These are phyloP conservation scores for Prosopis cineraria DNA, from an alignment of 306 rosid species.

Conservation along the genomic window DNA sequence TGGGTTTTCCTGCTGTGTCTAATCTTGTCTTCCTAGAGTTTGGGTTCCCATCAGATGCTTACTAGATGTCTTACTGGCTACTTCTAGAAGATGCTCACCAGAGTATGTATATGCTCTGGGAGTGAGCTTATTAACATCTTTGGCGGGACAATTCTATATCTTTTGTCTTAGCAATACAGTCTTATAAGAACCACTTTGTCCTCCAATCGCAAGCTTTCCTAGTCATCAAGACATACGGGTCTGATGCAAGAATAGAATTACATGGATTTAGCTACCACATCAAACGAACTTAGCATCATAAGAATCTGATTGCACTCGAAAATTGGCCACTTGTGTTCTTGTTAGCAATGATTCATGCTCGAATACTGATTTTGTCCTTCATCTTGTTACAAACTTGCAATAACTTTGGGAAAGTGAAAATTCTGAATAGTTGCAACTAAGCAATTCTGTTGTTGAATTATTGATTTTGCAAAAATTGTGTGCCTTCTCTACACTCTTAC, in stretches of 20 bases:
- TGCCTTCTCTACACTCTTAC: not conserved
- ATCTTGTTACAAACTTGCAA: not conserved
- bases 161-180: not conserved
- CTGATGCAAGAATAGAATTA: not conserved
- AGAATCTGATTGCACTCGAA: not conserved
- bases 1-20: not conserved
- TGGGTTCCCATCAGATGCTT: not conserved
- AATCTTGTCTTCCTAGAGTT: not conserved
- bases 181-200: not conserved
- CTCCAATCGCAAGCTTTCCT: not conserved
- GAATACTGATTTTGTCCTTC: no score
- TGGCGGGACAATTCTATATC: not conserved
- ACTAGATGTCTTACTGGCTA: not conserved
- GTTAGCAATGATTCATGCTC: not conserved
- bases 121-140: not conserved
- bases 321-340: not conserved
- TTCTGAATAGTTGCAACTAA: conserved; percentile 26
- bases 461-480: not conserved
- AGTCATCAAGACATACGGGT: not conserved
- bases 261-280: not conserved
- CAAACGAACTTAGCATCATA: not conserved
- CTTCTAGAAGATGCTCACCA: not conserved
- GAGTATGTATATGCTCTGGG: not conserved
- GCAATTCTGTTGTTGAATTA: conserved; percentile 1
- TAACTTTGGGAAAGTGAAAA: conserved; percentile 20